Evolutionary conservation across 208 protist genomes (phyloP).

Genomic region (Angomonas ambiguus): DNA sequence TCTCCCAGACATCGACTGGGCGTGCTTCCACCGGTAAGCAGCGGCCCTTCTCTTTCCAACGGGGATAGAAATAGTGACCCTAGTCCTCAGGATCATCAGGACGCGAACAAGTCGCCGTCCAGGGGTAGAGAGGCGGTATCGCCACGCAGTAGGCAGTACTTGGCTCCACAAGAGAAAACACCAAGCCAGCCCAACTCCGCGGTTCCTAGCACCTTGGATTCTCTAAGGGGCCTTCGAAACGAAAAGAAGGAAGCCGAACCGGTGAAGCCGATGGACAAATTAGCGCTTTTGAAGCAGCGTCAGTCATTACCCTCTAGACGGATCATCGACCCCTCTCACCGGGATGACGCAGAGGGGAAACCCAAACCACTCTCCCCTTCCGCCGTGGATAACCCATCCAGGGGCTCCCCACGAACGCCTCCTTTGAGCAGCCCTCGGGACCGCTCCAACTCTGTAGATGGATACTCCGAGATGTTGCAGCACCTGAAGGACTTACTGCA

Average conservation of each 20-base stretch:
- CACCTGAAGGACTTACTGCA: conserved; percentile 75
- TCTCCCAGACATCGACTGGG: not conserved
- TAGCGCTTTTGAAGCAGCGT: conserved; percentile 61
- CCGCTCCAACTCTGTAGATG: conserved; percentile 39
- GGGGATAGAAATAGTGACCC: not conserved
- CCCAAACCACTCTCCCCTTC: not conserved
- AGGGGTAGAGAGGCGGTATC: not conserved
- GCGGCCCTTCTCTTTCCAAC: not conserved
- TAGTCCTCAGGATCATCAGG: not conserved
- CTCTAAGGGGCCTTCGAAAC: conserved; percentile 40
- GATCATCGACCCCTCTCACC: not conserved
- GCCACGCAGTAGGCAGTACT: not conserved
- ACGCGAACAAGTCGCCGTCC: conserved; percentile 1
- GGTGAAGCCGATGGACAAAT: conserved; percentile 21
- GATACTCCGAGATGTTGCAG: conserved; percentile 80
- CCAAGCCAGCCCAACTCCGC: conserved; percentile 11
- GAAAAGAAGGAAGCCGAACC: conserved; percentile 17
- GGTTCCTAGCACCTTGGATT: conserved; percentile 71
- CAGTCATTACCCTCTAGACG: conserved; percentile 22
- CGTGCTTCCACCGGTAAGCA: not conserved
- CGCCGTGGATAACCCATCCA: not conserved
- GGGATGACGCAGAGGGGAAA: conserved; percentile 2
- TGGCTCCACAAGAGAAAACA: not conserved
- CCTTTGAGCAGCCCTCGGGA: not conserved
- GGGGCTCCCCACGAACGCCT: not conserved